Conservation (phyloP, 305 asterid species). For the Salvia sclarea region DNA sequence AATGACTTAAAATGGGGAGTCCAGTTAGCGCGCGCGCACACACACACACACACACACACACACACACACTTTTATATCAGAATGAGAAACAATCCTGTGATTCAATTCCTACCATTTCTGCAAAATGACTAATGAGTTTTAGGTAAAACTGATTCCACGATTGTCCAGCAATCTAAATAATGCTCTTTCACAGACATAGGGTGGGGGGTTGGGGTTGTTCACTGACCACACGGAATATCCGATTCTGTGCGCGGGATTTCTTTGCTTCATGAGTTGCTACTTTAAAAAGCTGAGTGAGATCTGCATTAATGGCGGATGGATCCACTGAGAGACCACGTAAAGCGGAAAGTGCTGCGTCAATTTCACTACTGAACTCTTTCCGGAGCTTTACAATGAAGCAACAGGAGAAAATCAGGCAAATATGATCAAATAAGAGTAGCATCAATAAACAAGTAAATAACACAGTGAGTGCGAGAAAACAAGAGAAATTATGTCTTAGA, state of each 20-base stretch:
- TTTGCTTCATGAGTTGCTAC: slow-evolving; percentile 92
- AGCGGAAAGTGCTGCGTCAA: slow-evolving; percentile 69
- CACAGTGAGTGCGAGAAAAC: slow-evolving; percentile 9
- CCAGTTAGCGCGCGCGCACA: background rate
- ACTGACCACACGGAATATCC: slow-evolving; percentile 92
- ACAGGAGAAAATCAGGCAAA: slow-evolving; percentile 30
- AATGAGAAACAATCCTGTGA: background rate
- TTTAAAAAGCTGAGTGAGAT: slow-evolving; percentile 81
- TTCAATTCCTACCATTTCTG: background rate
- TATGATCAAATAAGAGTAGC: slow-evolving; percentile 8
- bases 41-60: background rate
- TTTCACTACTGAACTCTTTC: slow-evolving; percentile 83
- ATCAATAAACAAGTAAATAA: too few relatives aligned
- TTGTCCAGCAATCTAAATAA: background rate
- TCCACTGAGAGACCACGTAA: slow-evolving; percentile 65
- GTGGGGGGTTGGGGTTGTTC: background rate
- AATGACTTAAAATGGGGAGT: background rate
- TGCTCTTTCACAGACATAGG: background rate
- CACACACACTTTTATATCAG: background rate
- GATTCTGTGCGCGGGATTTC: slow-evolving; percentile 80
- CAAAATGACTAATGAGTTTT: slow-evolving; percentile 8
- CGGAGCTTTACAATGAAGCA: slow-evolving; percentile 55
- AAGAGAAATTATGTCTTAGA: background rate
- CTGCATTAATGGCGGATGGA: slow-evolving; percentile 62
- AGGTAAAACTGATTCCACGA: slow-evolving; percentile 16